Base-by-base conservation (phyloP, 2,329 filamentous ascomycete species). In the Ophiosphaerella narmari region DNA sequence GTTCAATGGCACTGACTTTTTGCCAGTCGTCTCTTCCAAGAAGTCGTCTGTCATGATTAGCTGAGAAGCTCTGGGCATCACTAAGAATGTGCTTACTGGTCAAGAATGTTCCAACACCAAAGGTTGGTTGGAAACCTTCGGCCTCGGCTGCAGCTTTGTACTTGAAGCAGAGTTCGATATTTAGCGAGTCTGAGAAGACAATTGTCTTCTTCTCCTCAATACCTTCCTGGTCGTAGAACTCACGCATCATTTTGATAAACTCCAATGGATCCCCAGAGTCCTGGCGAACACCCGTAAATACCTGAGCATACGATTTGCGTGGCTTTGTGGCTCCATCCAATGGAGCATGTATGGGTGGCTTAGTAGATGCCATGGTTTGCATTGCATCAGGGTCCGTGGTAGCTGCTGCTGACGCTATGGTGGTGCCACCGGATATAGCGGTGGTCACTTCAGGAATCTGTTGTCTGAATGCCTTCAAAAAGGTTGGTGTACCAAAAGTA, bases 181-280 rank as follows among this genome's bases (percentile, higher is more conserved):
- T 90, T 50, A 99, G 78, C 5, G 92, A 95, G 74, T 99, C 94
- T 0, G 93, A 97, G 71, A 97, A 99, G 3, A 99, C 93, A 52
- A 99, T 88, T 0, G 84, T 86, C 80, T 97, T 97, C 76, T 86
- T 86, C 3, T 88, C 89, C 43, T 80, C 86, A 72, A 97, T 89
- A 4, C 86, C 86, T 60, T 88, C 81, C 13, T 78, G 72, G 59
- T 91, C 84, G 74, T 96, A 97, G 74, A 96, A 97, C 1, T 86
- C 78, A 39, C 86, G 85, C 80, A 94, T 90, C 75, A 85, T 75
- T 72, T 87, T 86, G 60, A 95, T 84, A 67, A 93, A 97, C 46
- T 86, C 82, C 16, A 85, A 78, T 2, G 92, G 92, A 71, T 96
- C 89, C 9, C 92, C 92, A 3, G 91, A 96, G 69, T 97, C 92